Evolutionary conservation across 371 early-diverging fungal species (phyloP).

Genomic region (Mortierella sp.): DNA sequence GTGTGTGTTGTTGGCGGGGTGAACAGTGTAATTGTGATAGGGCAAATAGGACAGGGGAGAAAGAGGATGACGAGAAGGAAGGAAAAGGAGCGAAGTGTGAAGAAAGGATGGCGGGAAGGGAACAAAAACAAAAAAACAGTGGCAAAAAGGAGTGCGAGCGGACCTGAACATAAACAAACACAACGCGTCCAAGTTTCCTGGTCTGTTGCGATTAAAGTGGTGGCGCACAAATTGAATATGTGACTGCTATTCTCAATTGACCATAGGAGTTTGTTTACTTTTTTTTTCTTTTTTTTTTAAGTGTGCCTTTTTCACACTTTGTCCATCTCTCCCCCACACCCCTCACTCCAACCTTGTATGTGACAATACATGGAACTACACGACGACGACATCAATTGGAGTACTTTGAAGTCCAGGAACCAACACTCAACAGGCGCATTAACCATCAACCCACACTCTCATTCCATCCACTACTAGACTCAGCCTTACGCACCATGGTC

Average conservation of each 20-base stretch:
- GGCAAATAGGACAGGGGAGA: not conserved
- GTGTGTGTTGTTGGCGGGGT: not conserved
- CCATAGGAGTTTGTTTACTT: constrained; percentile 9
- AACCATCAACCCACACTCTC: not conserved
- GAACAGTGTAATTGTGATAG: not conserved
- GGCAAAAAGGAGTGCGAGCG: constrained; percentile 15
- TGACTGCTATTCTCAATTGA: constrained; percentile 15
- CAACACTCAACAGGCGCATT: not conserved
- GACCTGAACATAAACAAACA: constrained; percentile 10
- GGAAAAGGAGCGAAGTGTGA: not conserved
- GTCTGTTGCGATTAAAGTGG: not conserved
- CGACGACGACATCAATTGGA: not conserved
- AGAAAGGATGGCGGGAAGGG: not conserved
- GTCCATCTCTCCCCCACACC: not conserved
- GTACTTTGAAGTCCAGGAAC: not conserved
- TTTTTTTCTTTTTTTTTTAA: constrained; percentile 9
- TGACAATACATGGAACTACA: not conserved
- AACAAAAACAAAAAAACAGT: constrained; percentile 4
- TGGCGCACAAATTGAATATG: not conserved
- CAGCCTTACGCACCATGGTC: constrained; percentile 28
- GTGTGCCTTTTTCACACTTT: not conserved
- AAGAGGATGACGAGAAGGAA: not conserved
- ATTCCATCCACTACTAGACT: not conserved
- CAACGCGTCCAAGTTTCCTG: not conserved
- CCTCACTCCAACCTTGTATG: not conserved